Evolutionary conservation across 169 alveolate genomes (phyloP).

Genomic region (Eimeria necatrix): DNA sequence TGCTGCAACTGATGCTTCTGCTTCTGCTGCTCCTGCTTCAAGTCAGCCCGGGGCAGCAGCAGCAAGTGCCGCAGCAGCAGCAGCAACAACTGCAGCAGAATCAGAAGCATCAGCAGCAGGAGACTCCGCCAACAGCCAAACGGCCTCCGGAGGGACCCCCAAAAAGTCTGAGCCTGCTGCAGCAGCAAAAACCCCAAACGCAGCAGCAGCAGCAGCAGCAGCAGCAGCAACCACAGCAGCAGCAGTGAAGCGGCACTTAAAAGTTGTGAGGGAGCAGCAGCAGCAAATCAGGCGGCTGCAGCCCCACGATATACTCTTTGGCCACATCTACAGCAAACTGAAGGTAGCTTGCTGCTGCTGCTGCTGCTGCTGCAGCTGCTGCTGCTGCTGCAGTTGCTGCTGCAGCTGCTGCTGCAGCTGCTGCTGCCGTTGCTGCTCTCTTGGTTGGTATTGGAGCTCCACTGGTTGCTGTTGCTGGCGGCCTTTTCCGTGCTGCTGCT

Average conservation of each 20-base stretch:
- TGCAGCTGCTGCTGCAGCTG: background rate
- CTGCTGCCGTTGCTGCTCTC: background rate
- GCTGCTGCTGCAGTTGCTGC: background rate
- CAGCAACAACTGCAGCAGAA: background rate
- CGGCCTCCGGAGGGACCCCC: background rate
- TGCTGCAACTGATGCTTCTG: background rate
- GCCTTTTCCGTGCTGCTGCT: background rate
- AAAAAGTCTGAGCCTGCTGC: background rate
- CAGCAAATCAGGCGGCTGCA: slow-evolving; percentile 16
- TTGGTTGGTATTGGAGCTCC: background rate
- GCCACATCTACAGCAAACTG: background rate
- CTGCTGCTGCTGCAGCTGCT: background rate
- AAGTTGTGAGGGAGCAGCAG: slow-evolving; percentile 6
- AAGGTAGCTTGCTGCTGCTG: slow-evolving; percentile 1
- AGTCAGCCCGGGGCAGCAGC: background rate
- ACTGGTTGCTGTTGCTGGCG: background rate
- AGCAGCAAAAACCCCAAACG: background rate
- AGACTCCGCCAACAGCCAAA: background rate
- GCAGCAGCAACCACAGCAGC: background rate
- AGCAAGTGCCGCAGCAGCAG: background rate
- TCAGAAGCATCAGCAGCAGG: background rate
- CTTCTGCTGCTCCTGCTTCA: background rate
- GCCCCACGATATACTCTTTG: slow-evolving; percentile 37
- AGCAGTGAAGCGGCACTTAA: background rate
- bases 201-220: slow-evolving; percentile 10